These are phyloP conservation scores for Colletotrichum simmondsii DNA, from an alignment of 2,329 filamentous ascomycete species.

Conservation along the genomic window DNA sequence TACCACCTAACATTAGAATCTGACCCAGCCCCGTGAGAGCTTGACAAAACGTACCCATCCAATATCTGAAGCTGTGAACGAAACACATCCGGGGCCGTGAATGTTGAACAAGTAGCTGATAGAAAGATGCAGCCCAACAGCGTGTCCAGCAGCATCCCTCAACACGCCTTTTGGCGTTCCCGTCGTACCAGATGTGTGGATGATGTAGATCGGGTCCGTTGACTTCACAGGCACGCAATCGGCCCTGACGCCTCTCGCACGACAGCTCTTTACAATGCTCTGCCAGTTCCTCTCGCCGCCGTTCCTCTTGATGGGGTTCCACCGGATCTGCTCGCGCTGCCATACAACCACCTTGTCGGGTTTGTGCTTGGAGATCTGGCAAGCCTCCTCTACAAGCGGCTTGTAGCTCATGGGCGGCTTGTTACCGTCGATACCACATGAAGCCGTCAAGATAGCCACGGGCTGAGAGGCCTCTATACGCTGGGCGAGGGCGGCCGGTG, in stretches of 20 bases:
- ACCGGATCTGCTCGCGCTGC: constrained; percentile 82
- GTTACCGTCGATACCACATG: constrained; percentile 88
- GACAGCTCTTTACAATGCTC: constrained; percentile 76
- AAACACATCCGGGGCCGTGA: constrained; percentile 83
- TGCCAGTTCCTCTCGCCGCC: constrained; percentile 84
- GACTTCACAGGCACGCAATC: constrained; percentile 82
- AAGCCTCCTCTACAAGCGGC: constrained; percentile 79
- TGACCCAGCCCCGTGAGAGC: no score
- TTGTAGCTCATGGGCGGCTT: constrained; percentile 85
- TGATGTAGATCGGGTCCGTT: constrained; percentile 86
- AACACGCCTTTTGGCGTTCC: constrained; percentile 86
- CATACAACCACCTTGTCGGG: constrained; percentile 81
- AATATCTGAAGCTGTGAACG: constrained; percentile 82
- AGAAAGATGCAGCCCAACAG: constrained; percentile 84
- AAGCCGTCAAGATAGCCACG: constrained; percentile 83
- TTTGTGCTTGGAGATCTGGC: constrained; percentile 75
- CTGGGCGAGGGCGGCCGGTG: constrained; percentile 82
- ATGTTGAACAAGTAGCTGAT: constrained; percentile 87
- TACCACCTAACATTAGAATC: not conserved
- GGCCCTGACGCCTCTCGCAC: constrained; percentile 73
- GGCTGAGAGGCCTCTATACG: constrained; percentile 86
- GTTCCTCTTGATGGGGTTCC: constrained; percentile 76
- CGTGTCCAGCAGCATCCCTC: constrained; percentile 85
- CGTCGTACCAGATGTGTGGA: constrained; percentile 88
- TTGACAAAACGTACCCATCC: constrained; percentile 74